Base-by-base conservation (phyloP, 164 flowering plant genomes). In the Litsea cubeba region DNA sequence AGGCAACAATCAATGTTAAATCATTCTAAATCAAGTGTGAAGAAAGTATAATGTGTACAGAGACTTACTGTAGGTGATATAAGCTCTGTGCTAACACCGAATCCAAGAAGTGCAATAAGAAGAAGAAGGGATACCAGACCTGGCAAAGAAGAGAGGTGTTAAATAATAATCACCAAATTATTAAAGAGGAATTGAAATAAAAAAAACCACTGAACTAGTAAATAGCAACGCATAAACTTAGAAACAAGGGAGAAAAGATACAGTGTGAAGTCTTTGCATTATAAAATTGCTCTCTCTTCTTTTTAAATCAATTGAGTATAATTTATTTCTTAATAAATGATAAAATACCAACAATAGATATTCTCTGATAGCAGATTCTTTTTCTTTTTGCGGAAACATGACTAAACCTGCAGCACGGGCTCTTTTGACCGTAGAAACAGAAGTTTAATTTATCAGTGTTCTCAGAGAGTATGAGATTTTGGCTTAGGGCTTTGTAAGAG, bases 61-160 rank as follows among this genome's bases (percentile, higher is more conserved):
- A 18, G 46, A 75, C 82, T 71, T 81, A 94, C 98, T 72, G 92
- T 84, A 2, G 88, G 88, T n/a, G 93, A 87, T 32, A 93, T 69
- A 60, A 86, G 76, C 69, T 87, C 79, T 80, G 76, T 71, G 75
- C 78, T 76, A 40, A 78, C 83, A 49, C 95, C 90, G 30, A 83
- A 12, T 7, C 88, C 96, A 57, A 93, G 86, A 3, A 91, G 80
- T 30, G 75, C 77, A 77, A 91, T 81, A 76, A 93, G 80, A 68
- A 88, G 62, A 30, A 88, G 72, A 72, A 95, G 90, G 11, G 87
- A 81, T 1, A 79, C 17, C 75, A 95, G 66, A 65, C 97, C 99
- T 95, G 83, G n/a, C 50, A 62, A 40, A 24, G 18, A 57, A 14
- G 2, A 62, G n/a, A 20, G 18, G 62, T 14, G 5, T 15, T 2